Base-by-base conservation (phyloP, 768 basidiomycete genomes). In the Sporobolomyces roseus region DNA sequence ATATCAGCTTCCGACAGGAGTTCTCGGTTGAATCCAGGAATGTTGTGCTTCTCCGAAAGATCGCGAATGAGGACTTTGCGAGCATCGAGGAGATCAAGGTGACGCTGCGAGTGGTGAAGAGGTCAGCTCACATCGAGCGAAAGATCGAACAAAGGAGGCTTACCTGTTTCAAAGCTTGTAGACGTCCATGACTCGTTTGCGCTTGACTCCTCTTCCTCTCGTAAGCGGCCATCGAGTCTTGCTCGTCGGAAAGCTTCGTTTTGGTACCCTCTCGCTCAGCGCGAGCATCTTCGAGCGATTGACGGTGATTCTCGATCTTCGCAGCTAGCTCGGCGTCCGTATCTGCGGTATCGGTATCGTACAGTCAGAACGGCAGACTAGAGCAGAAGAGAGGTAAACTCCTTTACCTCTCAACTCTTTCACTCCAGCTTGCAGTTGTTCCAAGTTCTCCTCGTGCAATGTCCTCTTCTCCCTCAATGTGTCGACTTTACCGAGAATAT, bases 241-340 rank as follows among this genome's bases (percentile, higher is more conserved):
- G 56, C 52, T 73, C 71, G 58, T 93, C 90, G 89, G 93, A 92
- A 81, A 85, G 89, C 80, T 94, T 94, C 83, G 87, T 85, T 85
- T 93, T 92, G 87, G 88, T 90, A 36, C 78, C 77, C 77, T 97
- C 93, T 60, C 93, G 87, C 78, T 99, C 94, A 77, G 88, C 86
- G 77, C 96, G 91, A 46, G 84, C 81, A 49, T 88, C 84, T 70
- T 86, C 83, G 27, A 96, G 86, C 77, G 93, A 89, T 53, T 91
- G 86, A 80, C 96, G 91, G 77, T 91, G 94, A 81, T 97, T 92
- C 78, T 97, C 94, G 17, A 94, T 93, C 82, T 97, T 97, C 79
- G 96, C 87, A 77, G 97, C 93, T 65, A 96, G 91, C 77, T 94
- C 90, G 69, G 91, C 83, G 29, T 73, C 71, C 36, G 61, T 38